Evolutionary conservation across 805 yeast genomes (phyloP), one percentile per base, ranked within the genome.

Genomic region (Hagleromyces aurorensis): DNA sequence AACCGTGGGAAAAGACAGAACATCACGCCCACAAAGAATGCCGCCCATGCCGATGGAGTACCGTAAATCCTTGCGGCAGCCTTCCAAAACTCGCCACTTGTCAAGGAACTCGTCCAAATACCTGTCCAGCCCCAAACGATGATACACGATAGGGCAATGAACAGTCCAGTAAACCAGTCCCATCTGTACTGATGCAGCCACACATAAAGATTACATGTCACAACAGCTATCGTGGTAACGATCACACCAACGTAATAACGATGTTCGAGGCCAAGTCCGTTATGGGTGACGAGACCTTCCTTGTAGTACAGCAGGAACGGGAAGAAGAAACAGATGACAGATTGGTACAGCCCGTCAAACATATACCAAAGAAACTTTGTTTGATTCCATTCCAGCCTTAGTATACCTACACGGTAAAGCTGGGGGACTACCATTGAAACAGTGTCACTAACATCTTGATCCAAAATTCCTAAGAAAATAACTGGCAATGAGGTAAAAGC

Each of bases 401-500:
- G 52, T 23, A 82, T 81, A 52, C 94, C 94, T 21, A 72, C 65
- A 32, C 74, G 65, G 60, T 82, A 82, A 22, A 82, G 55, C 50
- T 82, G 83, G 3, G 94, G 93, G 17, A 79, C 80, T 33, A 78
- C 54, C 35, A 82, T 46, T 6, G 86, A 76, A 19, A 81, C 75
- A 23, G 71, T 69, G 38, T 72, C 84, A 35, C 66, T 67, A 13
- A 81, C 87, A 59, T 82, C 93, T 54, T 82, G 91, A 56, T 82
- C 94, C 38, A 82, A 70, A 15, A 82, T 70, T 40, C 83, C 91
- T 55, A 82, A 56, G 43, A 82, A 73, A 29, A 82, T 82, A 31
- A 81, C 79, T 0, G 93, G 89, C 33, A 81, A 59, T 3, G 93
- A 80, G 0, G 94, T 82, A 49, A 78, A 82, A 2, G 87, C 89